These are phyloP conservation scores for Leccinum incarnatum DNA, from an alignment of 768 basidiomycete species.

Conservation along the genomic window DNA sequence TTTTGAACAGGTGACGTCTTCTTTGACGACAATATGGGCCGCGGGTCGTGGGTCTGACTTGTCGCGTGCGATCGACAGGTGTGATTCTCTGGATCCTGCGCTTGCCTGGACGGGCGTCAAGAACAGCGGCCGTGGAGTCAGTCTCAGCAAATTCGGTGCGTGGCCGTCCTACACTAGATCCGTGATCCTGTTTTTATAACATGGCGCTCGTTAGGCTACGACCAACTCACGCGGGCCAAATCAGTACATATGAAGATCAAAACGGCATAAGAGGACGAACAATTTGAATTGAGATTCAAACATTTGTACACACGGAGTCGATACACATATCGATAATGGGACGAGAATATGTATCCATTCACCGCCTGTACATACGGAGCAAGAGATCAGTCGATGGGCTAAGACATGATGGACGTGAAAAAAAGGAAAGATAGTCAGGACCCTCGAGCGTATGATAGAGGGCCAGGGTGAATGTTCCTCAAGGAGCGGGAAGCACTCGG, in stretches of 20 bases:
- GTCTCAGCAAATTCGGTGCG: slow-evolving; percentile 59
- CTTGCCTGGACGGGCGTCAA: slow-evolving; percentile 64
- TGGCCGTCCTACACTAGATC: background rate
- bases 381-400: background rate
- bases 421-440: slow-evolving; percentile 20
- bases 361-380: background rate
- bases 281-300: too few species aligned
- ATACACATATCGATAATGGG: too few species aligned
- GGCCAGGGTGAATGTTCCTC: too few species aligned
- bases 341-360: too few species aligned
- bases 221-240: too few species aligned
- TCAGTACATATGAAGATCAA: too few species aligned
- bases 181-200: background rate
- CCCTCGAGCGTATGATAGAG: slow-evolving; percentile 22
- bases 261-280: too few species aligned
- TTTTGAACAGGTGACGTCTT: slow-evolving; percentile 70
- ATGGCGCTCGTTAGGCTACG: too few species aligned
- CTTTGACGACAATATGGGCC: too few species aligned
- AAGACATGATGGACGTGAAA: background rate
- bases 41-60: background rate
- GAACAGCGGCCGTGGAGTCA: slow-evolving; percentile 33
- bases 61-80: slow-evolving; percentile 39
- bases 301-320: too few species aligned
- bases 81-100: slow-evolving; percentile 90
- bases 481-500: too few species aligned